Percentiles rank a stretch among this genome's conserved stretches.
Conservation (phyloP, 2,329 filamentous ascomycete species). For the Ophiostoma fasciatum region DNA sequence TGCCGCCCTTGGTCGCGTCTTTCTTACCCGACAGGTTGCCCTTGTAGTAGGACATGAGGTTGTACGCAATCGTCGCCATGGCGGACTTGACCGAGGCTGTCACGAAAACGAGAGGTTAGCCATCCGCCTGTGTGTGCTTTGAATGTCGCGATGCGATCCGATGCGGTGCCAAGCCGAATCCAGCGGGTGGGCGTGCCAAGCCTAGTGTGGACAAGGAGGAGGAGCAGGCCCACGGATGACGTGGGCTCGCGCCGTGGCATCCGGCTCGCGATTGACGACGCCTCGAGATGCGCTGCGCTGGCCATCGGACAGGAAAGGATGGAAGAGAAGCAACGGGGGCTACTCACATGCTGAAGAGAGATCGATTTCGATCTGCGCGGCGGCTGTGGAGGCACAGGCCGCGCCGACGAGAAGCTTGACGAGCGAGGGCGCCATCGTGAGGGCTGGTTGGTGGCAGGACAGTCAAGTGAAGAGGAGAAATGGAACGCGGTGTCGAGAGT, state of each 20-base stretch:
- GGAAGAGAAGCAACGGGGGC: background rate
- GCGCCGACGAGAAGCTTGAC: conserved; percentile 7
- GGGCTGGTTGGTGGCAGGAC: background rate
- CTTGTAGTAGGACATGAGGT: conserved; percentile 35
- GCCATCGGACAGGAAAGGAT: too few species aligned
- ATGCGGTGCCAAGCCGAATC: conserved; percentile 2
- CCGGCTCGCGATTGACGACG: too few species aligned
- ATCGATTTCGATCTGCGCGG: conserved; percentile 9
- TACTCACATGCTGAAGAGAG: conserved; percentile 7
- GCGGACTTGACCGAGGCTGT: conserved; percentile 33
- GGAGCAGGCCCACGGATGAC: conserved; percentile 1
- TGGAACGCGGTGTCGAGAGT: too few species aligned
- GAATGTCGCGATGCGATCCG: background rate
- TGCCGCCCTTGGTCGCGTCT: too few species aligned
- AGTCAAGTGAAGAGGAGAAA: too few species aligned
- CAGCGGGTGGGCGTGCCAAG: background rate
- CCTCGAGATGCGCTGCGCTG: too few species aligned
- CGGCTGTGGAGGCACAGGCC: conserved; percentile 7
- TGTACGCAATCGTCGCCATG: conserved; percentile 32
- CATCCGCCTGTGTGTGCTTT: background rate
- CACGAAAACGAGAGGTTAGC: conserved; percentile 2
- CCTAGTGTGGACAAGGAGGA: too few species aligned
- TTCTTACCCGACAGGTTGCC: conserved; percentile 26
- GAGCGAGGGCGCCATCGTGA: conserved; percentile 4
- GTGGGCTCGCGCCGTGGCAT: too few species aligned